Evolutionary conservation across 192 early-diverging fungal species (phyloP).

Genomic region (Coemansia sp.): DNA sequence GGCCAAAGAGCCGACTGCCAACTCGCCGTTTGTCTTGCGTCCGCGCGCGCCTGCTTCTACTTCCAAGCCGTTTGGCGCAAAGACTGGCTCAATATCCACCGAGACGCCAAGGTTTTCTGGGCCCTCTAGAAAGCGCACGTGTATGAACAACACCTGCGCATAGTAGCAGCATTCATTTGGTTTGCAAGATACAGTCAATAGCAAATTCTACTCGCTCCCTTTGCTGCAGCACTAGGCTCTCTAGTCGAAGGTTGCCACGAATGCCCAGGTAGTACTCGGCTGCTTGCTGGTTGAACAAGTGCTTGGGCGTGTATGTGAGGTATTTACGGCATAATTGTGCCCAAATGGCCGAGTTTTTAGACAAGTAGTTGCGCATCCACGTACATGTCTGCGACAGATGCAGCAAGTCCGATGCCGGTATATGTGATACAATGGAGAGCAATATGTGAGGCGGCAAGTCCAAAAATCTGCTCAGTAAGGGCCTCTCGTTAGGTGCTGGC

Average conservation of each 20-base stretch:
- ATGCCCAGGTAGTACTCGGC: conserved; percentile 47
- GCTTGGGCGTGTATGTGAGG: conserved; percentile 27
- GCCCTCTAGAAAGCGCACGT: neutral
- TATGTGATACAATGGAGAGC: conserved; percentile 26
- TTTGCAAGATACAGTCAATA: conserved; percentile 21
- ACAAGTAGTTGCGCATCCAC: conserved; percentile 25
- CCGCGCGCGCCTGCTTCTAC: conserved; percentile 20
- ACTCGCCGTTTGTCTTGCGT: conserved; percentile 14
- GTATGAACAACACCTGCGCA: neutral
- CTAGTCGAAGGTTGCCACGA: conserved; percentile 38
- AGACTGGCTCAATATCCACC: neutral
- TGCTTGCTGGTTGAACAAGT: conserved; percentile 26
- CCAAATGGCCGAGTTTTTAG: conserved; percentile 36
- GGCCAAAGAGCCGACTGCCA: neutral
- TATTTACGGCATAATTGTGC: conserved; percentile 25
- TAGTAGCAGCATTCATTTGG: neutral
- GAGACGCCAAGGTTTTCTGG: neutral
- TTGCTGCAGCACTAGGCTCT: conserved; percentile 34
- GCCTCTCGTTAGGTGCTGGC: neutral
- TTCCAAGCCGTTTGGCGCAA: conserved; percentile 22
- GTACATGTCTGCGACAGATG: conserved; percentile 40
- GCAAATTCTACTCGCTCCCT: conserved; percentile 32
- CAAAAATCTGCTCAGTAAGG: conserved; percentile 2
- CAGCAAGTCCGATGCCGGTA: conserved; percentile 13
- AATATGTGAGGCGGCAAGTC: conserved; percentile 40